Conservation (phyloP, 2,329 filamentous ascomycete species). For the Scedosporium aurantiacum region DNA sequence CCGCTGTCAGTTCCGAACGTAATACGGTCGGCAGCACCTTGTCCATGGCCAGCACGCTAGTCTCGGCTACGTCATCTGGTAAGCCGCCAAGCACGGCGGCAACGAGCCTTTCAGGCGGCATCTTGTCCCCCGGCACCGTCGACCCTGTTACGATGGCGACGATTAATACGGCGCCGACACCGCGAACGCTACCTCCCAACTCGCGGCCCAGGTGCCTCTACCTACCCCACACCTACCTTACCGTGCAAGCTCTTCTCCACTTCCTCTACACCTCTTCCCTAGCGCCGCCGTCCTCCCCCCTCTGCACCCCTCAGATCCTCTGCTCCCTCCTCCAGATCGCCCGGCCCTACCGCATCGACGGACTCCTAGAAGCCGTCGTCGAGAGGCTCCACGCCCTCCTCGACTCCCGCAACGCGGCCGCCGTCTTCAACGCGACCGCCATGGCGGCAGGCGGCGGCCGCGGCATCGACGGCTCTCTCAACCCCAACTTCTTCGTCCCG, state of each 20-base stretch:
- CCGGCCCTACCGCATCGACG: conserved; percentile 85
- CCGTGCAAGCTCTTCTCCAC: conserved; percentile 79
- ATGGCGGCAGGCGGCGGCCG: conserved; percentile 94
- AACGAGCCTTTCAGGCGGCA: conserved; percentile 30
- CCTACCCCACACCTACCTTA: conserved; percentile 82
- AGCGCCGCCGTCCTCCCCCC: conserved; percentile 59
- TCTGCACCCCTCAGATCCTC: conserved; percentile 89
- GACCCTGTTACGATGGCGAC: conserved; percentile 29
- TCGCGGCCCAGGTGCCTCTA: conserved; percentile 78
- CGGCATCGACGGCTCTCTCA: conserved; percentile 58
- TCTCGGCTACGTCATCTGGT: conserved; percentile 24
- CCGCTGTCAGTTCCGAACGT: conserved; percentile 62
- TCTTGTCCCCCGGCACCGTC: conserved; percentile 17
- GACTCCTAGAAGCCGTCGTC: conserved; percentile 82
- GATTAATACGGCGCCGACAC: conserved; percentile 46
- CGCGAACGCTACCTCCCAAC: conserved; percentile 43
- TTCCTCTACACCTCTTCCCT: conserved; percentile 90
- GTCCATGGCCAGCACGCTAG: conserved; percentile 31
- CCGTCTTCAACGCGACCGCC: conserved; percentile 94
- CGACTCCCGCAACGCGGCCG: conserved; percentile 87
- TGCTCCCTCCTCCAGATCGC: conserved; percentile 92
- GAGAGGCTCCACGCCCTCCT: conserved; percentile 81
- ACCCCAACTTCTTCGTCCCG: conserved; percentile 51
- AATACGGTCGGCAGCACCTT: conserved; percentile 36
- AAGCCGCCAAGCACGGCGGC: conserved; percentile 33